Base-by-base conservation (phyloP, 2,329 filamentous ascomycete genomes). In the Helotiales sp. region DNA sequence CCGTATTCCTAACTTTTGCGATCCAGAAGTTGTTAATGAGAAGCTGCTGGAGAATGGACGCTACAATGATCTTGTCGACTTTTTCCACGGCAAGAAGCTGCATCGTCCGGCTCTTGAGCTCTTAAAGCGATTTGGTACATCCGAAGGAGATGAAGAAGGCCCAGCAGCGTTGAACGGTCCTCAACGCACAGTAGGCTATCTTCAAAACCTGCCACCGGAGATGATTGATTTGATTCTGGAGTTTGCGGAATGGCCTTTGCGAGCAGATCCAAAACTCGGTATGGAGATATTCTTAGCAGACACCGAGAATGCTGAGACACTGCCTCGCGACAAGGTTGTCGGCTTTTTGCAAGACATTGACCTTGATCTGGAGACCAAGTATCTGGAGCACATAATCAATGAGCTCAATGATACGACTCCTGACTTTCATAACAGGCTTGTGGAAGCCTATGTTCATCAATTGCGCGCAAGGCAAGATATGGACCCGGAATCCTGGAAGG, bases 231-330 rank as follows among this genome's bases (percentile, higher is more conserved):
- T 98, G 25, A 91, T 98, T 17, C 80, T 99, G 3, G 91, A 97
- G 72, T 96, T 96, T 70, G 89, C 91, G 0, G 87, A 89, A 64
- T 99, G 95, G 95, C 90, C 92, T 0, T 74, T 99, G 15, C 81
- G 83, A 54, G 82, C 81, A 13, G 85, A 91, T 61, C 85, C 91
- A 0, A 81, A 85, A 1, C 76, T 91, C 36, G 93, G 89, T 4
- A 96, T 99, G 89, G 91, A 97, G 63, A 83, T 99, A 0, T 99
- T 99, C 73, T 76, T 95, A 0, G 91, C 90, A 1, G 95, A 99
- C 71, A 95, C 91, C 1, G 91, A 96, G 70, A 98, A 98, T 68
- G 93, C 95, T 1, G 95, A 98, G 76, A 91, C 87, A 0, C 74
- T 99, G 10, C 92, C 93, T 2, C 82, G 93, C 40, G 83, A 90